Evolutionary conservation across 345 rosid genomes (phyloP).

Genomic region (Ailanthus altissimus): DNA sequence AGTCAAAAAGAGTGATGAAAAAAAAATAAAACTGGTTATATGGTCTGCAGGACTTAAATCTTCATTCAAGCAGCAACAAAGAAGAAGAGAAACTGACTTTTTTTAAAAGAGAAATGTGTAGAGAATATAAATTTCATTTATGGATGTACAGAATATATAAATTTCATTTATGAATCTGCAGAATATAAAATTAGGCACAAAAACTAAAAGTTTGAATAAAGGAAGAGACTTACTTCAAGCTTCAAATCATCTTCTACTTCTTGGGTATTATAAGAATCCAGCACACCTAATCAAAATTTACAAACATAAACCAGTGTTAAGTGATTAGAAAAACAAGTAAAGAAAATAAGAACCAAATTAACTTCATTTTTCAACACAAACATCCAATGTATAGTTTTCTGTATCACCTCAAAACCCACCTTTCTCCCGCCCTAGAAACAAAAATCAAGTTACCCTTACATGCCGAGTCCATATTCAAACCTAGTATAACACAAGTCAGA

Average conservation of each 20-base stretch:
- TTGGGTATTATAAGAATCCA: slow-evolving; percentile 39
- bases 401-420: background rate
- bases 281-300: slow-evolving; percentile 50
- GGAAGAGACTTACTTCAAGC: slow-evolving; percentile 62
- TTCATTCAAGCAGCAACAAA: background rate
- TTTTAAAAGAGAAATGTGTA: background rate
- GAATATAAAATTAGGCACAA: slow-evolving; percentile 12
- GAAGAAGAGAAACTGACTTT: background rate
- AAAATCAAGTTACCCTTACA: background rate
- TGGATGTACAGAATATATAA: slow-evolving; percentile 2
- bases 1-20: background rate
- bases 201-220: slow-evolving; percentile 11
- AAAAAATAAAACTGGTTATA: background rate
- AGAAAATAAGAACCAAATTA: background rate
- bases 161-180: background rate
- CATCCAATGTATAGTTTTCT: background rate
- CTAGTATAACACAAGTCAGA: background rate
- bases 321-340: slow-evolving; percentile 6
- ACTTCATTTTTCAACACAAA: slow-evolving; percentile 6
- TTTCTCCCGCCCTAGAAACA: background rate
- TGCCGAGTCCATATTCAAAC: background rate
- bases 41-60: background rate
- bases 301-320: slow-evolving; percentile 18
- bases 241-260: slow-evolving; percentile 55
- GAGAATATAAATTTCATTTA: slow-evolving; percentile 3